Evolutionary conservation across 768 basidiomycete genomes (phyloP).

Genomic region (Mycena kentingensis): DNA sequence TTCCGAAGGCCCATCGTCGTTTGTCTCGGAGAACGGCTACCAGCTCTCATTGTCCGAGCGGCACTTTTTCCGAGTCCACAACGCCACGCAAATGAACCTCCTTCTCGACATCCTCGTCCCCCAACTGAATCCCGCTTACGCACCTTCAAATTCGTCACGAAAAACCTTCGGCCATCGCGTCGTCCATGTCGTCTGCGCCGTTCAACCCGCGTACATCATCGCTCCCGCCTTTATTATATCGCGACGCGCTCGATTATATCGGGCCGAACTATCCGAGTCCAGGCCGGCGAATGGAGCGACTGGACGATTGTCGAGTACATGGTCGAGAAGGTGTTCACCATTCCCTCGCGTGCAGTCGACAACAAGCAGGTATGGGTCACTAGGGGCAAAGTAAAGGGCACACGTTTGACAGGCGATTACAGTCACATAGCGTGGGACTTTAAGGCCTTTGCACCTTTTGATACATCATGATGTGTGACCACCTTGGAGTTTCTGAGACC

Average conservation of each 20-base stretch:
- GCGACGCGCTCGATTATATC: slow-evolving; percentile 18
- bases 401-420: no score
- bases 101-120: not conserved
- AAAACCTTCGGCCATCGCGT: slow-evolving; percentile 20
- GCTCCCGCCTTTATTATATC: slow-evolving; percentile 19
- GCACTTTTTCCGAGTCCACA: slow-evolving; percentile 3
- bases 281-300: slow-evolving; percentile 12
- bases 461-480: no score
- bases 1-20: not conserved
- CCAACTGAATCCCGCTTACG: not conserved
- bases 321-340: slow-evolving; percentile 19
- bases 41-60: slow-evolving; percentile 7
- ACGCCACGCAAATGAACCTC: slow-evolving; percentile 18
- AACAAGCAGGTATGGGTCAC: slow-evolving; percentile 20
- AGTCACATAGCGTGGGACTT: no score
- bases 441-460: no score
- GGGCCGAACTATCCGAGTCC: slow-evolving; percentile 8
- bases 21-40: not conserved
- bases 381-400: no score
- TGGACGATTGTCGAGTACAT: slow-evolving; percentile 13
- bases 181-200: slow-evolving; percentile 15
- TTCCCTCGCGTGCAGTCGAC: slow-evolving; percentile 16
- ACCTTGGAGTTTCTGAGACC: no score
- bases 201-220: slow-evolving; percentile 5
- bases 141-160: slow-evolving; percentile 1